A percentile compares a stretch with the other conserved stretches of the same genome.
Conservation (phyloP, 208 protist genomes). For the Trypanosomatidae sp. region DNA sequence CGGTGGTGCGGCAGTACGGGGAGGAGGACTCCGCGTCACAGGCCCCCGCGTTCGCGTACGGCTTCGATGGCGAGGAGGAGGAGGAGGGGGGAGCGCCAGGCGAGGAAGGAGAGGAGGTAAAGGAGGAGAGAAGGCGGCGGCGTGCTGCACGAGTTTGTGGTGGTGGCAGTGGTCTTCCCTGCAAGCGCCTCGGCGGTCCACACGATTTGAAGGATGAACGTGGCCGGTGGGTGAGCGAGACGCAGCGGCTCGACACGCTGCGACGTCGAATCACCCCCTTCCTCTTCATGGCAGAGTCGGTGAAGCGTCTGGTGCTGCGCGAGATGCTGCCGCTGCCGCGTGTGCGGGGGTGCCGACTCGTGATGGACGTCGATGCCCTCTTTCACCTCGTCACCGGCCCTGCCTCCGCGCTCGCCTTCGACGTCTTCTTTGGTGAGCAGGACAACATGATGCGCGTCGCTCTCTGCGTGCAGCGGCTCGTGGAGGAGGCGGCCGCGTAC, state of each 20-base stretch:
- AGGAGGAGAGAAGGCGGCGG: too few species aligned
- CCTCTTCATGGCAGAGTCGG: constrained; percentile 28
- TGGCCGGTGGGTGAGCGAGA: too few species aligned
- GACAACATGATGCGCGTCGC: constrained; percentile 83
- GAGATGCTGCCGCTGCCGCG: constrained; percentile 21
- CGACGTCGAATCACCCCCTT: constrained; percentile 43
- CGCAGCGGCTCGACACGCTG: constrained; percentile 49
- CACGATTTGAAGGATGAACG: too few species aligned
- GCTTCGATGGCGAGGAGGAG: too few species aligned
- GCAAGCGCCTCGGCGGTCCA: too few species aligned
- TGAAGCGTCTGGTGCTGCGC: constrained; percentile 37
- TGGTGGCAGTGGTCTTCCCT: too few species aligned
- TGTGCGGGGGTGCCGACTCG: constrained; percentile 38
- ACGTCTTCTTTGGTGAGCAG: constrained; percentile 43
- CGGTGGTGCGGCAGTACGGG: neutral
- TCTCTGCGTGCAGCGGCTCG: constrained; percentile 38
- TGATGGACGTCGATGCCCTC: constrained; percentile 72
- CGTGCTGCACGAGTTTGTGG: too few species aligned
- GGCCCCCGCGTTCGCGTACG: neutral
- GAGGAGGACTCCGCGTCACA: constrained; percentile 7
- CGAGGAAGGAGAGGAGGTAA: too few species aligned
- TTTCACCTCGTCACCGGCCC: constrained; percentile 48
- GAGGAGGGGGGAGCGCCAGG: too few species aligned
- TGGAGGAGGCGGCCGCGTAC: constrained; percentile 41
- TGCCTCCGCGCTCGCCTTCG: constrained; percentile 34